These are phyloP conservation scores for Ascodesmis nigricans DNA, from an alignment of 495 filamentous ascomycete species.

Conservation along the genomic window DNA sequence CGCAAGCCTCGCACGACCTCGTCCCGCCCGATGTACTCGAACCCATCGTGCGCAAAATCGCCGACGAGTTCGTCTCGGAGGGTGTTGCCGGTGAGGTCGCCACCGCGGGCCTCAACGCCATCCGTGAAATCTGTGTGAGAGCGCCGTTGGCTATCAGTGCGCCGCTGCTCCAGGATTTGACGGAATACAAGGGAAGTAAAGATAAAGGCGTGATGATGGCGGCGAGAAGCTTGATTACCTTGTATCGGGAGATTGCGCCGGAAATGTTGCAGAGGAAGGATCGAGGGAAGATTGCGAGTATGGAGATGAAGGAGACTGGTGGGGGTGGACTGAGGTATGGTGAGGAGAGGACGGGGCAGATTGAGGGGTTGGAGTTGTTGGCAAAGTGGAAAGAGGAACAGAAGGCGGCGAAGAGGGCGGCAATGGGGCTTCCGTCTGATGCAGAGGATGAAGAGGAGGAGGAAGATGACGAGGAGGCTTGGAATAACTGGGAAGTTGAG, in stretches of 20 bases:
- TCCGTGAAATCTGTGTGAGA: constrained; percentile 75
- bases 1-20: constrained; percentile 73
- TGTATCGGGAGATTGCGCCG: constrained; percentile 77
- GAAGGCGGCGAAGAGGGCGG: constrained; percentile 42
- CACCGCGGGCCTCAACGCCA: constrained; percentile 77
- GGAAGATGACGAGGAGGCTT: constrained; percentile 45
- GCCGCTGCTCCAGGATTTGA: constrained; percentile 83
- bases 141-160: constrained; percentile 92
- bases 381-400: constrained; percentile 90
- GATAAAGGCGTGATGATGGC: constrained; percentile 98
- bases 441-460: constrained; percentile 35
- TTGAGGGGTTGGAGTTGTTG: constrained; percentile 81
- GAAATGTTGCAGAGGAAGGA: constrained; percentile 78
- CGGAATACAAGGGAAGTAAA: constrained; percentile 89
- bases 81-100: constrained; percentile 77
- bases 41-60: constrained; percentile 81
- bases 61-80: constrained; percentile 94
- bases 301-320: constrained; percentile 42
- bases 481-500: constrained; percentile 68
- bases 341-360: constrained; percentile 54
- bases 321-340: constrained; percentile 36
- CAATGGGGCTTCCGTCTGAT: constrained; percentile 37
- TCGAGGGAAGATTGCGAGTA: constrained; percentile 78
- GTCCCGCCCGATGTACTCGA: constrained; percentile 88
- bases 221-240: constrained; percentile 64